Conservation (phyloP, 108 stramenopile species). For the Cyclostephanos tholiformis region DNA sequence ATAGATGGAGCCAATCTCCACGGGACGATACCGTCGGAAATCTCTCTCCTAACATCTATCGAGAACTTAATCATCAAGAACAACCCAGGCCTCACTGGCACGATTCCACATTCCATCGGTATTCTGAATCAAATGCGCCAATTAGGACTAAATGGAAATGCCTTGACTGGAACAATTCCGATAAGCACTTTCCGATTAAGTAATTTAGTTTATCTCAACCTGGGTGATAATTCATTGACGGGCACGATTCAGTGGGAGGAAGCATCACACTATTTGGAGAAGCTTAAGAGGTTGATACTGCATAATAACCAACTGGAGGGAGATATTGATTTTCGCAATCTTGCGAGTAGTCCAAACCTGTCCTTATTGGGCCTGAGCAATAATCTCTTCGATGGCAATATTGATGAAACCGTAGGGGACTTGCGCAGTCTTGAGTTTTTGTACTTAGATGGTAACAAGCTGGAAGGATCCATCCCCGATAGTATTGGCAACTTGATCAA, state of each 20-base stretch:
- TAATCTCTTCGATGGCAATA: conserved; percentile 61
- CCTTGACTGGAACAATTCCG: conserved; percentile 59
- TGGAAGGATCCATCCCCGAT: conserved; percentile 61
- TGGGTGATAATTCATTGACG: conserved; percentile 28
- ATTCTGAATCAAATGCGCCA: conserved; percentile 57
- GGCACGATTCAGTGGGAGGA: conserved; percentile 43
- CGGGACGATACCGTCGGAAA: conserved; percentile 46
- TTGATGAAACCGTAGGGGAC: conserved; percentile 40
- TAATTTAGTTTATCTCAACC: conserved; percentile 42
- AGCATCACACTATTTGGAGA: conserved; percentile 19
- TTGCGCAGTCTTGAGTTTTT: conserved; percentile 58
- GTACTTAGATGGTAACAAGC: conserved; percentile 65
- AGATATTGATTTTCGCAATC: conserved; percentile 31
- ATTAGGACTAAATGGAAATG: conserved; percentile 68
- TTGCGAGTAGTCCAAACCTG: conserved; percentile 50
- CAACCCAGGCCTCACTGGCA: conserved; percentile 60
- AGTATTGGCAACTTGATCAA: conserved; percentile 38
- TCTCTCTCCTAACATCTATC: conserved; percentile 49
- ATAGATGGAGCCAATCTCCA: conserved; percentile 51
- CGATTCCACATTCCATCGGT: conserved; percentile 66
- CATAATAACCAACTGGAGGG: conserved; percentile 45
- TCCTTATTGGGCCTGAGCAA: conserved; percentile 62
- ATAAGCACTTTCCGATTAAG: conserved; percentile 34
- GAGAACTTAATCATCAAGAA: conserved; percentile 72
- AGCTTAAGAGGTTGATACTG: conserved; percentile 29